Conservation (phyloP, 208 protist species). For the Crithidia bombi region DNA sequence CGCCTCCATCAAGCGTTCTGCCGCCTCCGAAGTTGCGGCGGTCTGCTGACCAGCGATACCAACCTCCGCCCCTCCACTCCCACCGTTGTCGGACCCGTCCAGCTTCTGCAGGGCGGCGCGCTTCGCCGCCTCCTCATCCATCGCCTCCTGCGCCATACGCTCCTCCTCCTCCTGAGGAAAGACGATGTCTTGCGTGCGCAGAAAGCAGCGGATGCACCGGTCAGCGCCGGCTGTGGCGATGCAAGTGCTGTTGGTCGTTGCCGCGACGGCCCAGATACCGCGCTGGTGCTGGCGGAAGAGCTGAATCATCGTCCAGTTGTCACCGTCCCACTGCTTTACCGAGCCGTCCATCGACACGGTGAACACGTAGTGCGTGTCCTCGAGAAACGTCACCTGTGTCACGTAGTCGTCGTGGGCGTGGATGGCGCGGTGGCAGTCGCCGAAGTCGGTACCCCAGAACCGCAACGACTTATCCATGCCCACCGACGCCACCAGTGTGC, state of each 20-base stretch:
- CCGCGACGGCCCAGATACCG: constrained; percentile 73
- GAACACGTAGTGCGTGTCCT: constrained; percentile 98
- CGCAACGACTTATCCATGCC: constrained; percentile 99
- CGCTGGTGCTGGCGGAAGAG: constrained; percentile 81
- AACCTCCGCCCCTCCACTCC: constrained; percentile 51
- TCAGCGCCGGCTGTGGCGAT: constrained; percentile 81
- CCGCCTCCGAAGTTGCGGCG: constrained; percentile 66
- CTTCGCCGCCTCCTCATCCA: constrained; percentile 85
- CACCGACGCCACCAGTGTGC: constrained; percentile 94
- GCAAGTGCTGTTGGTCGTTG: constrained; percentile 78
- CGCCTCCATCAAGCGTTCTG: constrained; percentile 88
- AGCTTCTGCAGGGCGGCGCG: constrained; percentile 69
- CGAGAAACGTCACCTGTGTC: constrained; percentile 95
- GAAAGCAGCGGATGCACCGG: constrained; percentile 76
- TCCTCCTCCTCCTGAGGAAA: constrained; percentile 92
- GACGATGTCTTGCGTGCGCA: constrained; percentile 89
- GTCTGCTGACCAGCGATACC: constrained; percentile 76
- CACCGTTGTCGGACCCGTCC: constrained; percentile 18
- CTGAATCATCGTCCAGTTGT: constrained; percentile 94
- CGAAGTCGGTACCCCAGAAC: constrained; percentile 98
- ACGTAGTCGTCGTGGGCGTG: constrained; percentile 98
- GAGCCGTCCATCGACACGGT: constrained; percentile 93
- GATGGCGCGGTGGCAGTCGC: constrained; percentile 98
- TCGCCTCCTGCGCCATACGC: constrained; percentile 80
- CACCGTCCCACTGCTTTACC: constrained; percentile 99